Conservation (phyloP, 1,284 basidiomycete species). For the Hemileia vastatrix region DNA sequence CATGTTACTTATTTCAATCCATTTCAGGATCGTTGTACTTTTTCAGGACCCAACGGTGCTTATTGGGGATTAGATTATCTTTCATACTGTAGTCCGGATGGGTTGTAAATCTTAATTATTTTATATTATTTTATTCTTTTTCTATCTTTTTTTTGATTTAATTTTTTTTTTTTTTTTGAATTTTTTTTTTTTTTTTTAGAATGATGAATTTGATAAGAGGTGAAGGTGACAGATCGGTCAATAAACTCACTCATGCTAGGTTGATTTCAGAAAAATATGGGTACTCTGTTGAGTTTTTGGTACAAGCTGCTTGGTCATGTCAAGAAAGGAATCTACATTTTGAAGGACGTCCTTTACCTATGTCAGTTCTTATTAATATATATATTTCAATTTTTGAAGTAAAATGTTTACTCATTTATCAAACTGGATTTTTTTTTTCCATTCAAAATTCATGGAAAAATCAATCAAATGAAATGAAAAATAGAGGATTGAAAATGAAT, state of each 20-base stretch:
- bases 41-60: constrained; percentile 5
- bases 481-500: constrained; percentile 4
- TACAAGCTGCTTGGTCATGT: constrained; percentile 18
- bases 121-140: background rate
- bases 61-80: constrained; percentile 6
- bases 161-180: too few relatives aligned
- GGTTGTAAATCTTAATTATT: constrained; percentile 17
- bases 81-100: constrained; percentile 19
- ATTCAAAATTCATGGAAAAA: too few relatives aligned
- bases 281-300: constrained; percentile 16
- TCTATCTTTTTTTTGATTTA: too few relatives aligned
- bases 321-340: constrained; percentile 17
- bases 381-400: background rate
- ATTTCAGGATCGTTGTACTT: constrained; percentile 8
- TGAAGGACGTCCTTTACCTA: constrained; percentile 9
- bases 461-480: too few relatives aligned
- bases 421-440: background rate
- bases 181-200: too few relatives aligned
- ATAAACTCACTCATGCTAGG: constrained; percentile 9
- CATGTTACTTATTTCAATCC: too few relatives aligned
- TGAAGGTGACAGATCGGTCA: constrained; percentile 6
- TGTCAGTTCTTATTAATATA: background rate
- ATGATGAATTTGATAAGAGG: constrained; percentile 22
- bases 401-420: too few relatives aligned
- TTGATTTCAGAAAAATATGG: constrained; percentile 19